phyloP scores from a whole-genome alignment of 805 yeast genomes.

The Clavispora santaluciae region DNA sequence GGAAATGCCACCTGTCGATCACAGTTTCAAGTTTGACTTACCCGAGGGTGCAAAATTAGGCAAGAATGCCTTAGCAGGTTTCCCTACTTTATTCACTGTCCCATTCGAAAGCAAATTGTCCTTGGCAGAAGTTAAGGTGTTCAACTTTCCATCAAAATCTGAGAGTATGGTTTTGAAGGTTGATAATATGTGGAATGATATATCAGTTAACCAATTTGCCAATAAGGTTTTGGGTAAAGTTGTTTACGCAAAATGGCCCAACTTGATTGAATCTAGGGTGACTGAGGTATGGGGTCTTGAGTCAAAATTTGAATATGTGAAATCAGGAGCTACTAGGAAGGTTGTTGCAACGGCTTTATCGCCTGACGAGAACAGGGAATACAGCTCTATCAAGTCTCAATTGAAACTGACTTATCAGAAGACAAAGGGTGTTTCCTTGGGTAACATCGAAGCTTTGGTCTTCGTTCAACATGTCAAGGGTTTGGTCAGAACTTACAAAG shows the following conservation, averaged over 20 bases:
- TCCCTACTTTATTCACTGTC: slow-evolving; percentile 76
- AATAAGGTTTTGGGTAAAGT: slow-evolving; percentile 54
- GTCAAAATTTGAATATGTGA: slow-evolving; percentile 41
- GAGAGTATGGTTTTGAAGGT: slow-evolving; percentile 72
- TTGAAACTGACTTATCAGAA: slow-evolving; percentile 42
- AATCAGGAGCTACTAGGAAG: slow-evolving; percentile 20
- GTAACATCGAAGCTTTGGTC: slow-evolving; percentile 52
- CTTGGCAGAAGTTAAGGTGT: slow-evolving; percentile 64
- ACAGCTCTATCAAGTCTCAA: slow-evolving; percentile 35
- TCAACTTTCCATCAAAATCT: slow-evolving; percentile 79
- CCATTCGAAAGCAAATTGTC: slow-evolving; percentile 54
- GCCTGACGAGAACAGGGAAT: slow-evolving; percentile 42
- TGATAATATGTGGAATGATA: slow-evolving; percentile 49
- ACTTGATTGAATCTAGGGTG: slow-evolving; percentile 72
- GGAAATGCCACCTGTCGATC: slow-evolving; percentile 45
- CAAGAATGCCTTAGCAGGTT: slow-evolving; percentile 73
- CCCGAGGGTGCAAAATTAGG: slow-evolving; percentile 67
- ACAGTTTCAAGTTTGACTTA: slow-evolving; percentile 49
- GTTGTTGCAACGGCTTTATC: slow-evolving; percentile 32
- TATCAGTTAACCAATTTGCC: slow-evolving; percentile 60
- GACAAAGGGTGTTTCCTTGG: slow-evolving; percentile 59
- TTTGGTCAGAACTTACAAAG: slow-evolving; percentile 57
- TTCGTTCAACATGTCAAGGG: slow-evolving; percentile 78
- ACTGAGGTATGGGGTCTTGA: slow-evolving; percentile 55
- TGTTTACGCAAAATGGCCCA: slow-evolving; percentile 88